Percentiles rank a stretch among this genome's conserved stretches.
phyloP scores from a whole-genome alignment of 805 yeast species.

The Ogataea naganishii region DNA sequence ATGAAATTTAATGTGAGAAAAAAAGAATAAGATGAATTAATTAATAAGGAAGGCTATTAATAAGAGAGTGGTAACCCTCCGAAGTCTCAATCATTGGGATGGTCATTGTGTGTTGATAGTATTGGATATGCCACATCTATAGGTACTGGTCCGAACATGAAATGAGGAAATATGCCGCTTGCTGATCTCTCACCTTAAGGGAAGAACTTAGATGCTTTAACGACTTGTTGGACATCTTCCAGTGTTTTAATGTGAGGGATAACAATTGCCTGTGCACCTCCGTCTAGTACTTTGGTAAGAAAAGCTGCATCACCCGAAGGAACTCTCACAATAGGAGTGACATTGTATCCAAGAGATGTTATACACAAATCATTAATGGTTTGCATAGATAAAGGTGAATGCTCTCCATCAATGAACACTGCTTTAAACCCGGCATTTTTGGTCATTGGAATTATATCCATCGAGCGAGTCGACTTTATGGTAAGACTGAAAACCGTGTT shows the following conservation, averaged over 20 bases:
- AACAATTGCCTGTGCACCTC: slow-evolving; percentile 1
- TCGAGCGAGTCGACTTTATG: background rate
- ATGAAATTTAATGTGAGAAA: too few relatives aligned
- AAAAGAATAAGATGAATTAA: too few relatives aligned
- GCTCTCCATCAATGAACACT: slow-evolving; percentile 1
- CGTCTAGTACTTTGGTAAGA: background rate
- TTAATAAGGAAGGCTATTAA: too few relatives aligned
- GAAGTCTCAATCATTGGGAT: slow-evolving; percentile 2
- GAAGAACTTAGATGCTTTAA: background rate
- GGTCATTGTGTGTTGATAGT: background rate
- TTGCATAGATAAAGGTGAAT: slow-evolving; percentile 1
- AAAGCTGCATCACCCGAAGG: slow-evolving; percentile 1
- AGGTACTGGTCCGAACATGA: background rate
- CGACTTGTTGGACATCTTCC: background rate
- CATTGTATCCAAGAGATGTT: background rate
- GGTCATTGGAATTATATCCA: slow-evolving; percentile 1
- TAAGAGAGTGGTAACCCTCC: too few relatives aligned
- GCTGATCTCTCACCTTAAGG: slow-evolving; percentile 1
- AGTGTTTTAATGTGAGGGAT: slow-evolving; percentile 1
- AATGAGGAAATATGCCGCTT: background rate
- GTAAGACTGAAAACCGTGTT: background rate
- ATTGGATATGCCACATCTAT: background rate
- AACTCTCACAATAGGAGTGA: slow-evolving; percentile 1
- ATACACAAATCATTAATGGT: slow-evolving; percentile 1
- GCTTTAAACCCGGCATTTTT: slow-evolving; percentile 1